Percentiles rank a stretch among this genome's conserved stretches.
Conservation (phyloP, 805 yeast species). For the Tetrapisispora fleetii region DNA sequence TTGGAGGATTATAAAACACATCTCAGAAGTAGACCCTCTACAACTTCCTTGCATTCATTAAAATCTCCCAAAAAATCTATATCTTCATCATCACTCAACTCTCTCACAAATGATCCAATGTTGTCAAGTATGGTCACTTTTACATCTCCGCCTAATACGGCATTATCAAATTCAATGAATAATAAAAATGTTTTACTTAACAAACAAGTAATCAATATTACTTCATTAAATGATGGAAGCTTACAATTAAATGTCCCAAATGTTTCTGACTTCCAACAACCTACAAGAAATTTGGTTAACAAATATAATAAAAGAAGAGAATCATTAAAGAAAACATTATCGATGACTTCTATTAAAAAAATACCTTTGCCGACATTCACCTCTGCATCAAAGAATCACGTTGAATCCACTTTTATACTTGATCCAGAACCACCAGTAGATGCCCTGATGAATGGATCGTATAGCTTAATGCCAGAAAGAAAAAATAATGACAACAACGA, state of each 20-base stretch:
- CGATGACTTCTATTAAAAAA: conserved; percentile 11
- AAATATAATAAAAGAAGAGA: conserved; percentile 10
- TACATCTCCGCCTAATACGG: conserved; percentile 16
- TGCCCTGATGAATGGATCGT: conserved; percentile 27
- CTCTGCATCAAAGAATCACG: neutral
- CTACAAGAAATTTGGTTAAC: neutral
- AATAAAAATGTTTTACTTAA: neutral
- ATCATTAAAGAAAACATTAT: conserved; percentile 20
- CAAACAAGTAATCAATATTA: neutral
- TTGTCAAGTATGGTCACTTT: conserved; percentile 18
- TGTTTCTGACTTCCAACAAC: conserved; percentile 1
- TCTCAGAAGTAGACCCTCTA: neutral
- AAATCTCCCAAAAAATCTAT: conserved; percentile 19
- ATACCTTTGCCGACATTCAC: neutral
- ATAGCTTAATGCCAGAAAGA: conserved; percentile 23
- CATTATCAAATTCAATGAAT: neutral
- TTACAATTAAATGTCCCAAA: neutral
- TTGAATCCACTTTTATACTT: conserved; percentile 23
- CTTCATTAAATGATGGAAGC: neutral
- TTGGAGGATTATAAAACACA: neutral
- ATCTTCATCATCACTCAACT: conserved; percentile 4
- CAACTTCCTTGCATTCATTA: conserved; percentile 10
- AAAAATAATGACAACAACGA: conserved; percentile 3
- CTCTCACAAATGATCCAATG: neutral
- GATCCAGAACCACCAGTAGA: conserved; percentile 24